A percentile compares a stretch with the other conserved stretches of the same genome.
Conservation (phyloP, 1,284 basidiomycete genomes). For the Cutaneotrichosporon curvatum region DNA sequence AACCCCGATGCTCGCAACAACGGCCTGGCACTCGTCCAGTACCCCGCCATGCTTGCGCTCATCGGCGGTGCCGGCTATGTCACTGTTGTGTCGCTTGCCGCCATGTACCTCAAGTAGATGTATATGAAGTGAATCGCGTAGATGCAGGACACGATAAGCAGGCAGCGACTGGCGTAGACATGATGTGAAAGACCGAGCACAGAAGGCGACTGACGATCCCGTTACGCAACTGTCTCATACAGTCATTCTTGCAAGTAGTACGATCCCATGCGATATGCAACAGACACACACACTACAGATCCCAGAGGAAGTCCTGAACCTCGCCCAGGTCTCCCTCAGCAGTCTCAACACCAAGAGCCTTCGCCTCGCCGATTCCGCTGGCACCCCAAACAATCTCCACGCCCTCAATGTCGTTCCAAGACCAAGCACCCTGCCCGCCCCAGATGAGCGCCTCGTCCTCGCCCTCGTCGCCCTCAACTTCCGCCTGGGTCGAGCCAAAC, state of each 20-base stretch:
- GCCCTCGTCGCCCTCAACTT: conserved; percentile 23
- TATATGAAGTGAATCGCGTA: too few species aligned
- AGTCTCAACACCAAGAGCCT: neutral
- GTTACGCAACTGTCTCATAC: too few species aligned
- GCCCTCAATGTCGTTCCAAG: conserved; percentile 44
- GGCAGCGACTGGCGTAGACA: too few species aligned
- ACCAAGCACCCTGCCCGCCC: conserved; percentile 37
- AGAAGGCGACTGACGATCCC: too few species aligned
- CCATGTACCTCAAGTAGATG: too few species aligned
- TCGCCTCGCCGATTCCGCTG: conserved; percentile 25
- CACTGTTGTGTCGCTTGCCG: too few species aligned
- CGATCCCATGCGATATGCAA: too few species aligned
- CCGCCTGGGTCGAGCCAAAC: conserved; percentile 17
- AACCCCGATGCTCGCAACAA: conserved; percentile 5
- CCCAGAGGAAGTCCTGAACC: conserved; percentile 30
- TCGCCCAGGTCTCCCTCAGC: conserved; percentile 32
- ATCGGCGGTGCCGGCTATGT: too few species aligned
- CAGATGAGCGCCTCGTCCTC: conserved; percentile 36
- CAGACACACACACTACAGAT: conserved; percentile 10
- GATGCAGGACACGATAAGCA: too few species aligned
- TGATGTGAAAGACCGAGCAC: too few species aligned
- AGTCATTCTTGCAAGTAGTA: too few species aligned
- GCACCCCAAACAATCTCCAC: conserved; percentile 37
- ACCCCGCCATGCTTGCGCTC: conserved; percentile 8
- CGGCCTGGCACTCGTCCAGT: conserved; percentile 16